These are phyloP conservation scores for Glarea lozoyensis DNA, from an alignment of 495 filamentous ascomycete genomes.

Conservation along the genomic window DNA sequence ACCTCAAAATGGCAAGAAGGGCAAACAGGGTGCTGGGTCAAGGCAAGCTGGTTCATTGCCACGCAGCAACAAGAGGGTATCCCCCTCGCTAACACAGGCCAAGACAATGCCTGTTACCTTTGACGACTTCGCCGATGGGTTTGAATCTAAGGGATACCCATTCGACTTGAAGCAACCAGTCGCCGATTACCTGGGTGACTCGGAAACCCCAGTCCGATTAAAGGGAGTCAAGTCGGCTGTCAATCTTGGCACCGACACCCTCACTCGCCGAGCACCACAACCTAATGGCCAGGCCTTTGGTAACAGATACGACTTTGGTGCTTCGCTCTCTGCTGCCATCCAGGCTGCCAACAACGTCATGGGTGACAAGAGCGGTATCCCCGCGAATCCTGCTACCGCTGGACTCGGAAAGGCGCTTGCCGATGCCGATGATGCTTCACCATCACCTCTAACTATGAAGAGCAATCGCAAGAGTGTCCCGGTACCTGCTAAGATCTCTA, in stretches of 20 bases:
- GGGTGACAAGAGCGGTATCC: conserved; percentile 38
- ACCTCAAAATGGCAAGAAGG: conserved; percentile 44
- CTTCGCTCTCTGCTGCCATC: conserved; percentile 79
- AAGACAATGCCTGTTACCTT: conserved; percentile 54
- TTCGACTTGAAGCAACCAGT: conserved; percentile 49
- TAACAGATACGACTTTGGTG: conserved; percentile 87
- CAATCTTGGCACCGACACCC: conserved; percentile 38
- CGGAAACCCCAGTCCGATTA: conserved; percentile 30
- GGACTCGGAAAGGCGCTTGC: conserved; percentile 21
- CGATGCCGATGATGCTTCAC: conserved; percentile 17
- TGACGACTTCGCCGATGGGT: conserved; percentile 57
- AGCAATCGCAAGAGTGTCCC: conserved; percentile 8
- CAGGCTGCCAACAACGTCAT: conserved; percentile 48
- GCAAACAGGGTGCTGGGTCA: conserved; percentile 36
- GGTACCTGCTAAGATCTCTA: neutral
- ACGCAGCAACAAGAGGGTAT: conserved; percentile 58
- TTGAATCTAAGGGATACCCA: conserved; percentile 43
- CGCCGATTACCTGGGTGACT: conserved; percentile 44
- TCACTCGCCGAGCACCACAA: conserved; percentile 38
- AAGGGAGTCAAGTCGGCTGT: conserved; percentile 40
- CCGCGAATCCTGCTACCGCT: conserved; percentile 33
- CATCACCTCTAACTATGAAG: conserved; percentile 13
- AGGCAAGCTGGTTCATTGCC: conserved; percentile 57
- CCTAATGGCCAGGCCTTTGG: conserved; percentile 71
- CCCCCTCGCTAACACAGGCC: conserved; percentile 35